Base-by-base conservation (phyloP, 2,329 filamentous ascomycete genomes). In the Moelleriella libera region DNA sequence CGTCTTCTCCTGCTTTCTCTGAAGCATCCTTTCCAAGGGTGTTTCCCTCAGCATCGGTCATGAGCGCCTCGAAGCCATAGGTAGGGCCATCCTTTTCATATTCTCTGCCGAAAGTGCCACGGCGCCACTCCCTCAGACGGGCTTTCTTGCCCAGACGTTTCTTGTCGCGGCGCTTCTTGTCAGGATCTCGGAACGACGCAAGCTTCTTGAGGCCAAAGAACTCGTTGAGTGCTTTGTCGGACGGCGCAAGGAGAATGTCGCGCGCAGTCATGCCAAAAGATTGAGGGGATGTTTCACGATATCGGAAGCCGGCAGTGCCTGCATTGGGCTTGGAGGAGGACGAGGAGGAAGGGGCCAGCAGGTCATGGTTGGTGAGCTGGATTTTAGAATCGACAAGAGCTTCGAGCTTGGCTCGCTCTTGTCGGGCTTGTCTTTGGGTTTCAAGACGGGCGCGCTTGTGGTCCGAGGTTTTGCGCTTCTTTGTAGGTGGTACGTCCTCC, bases 141-240 rank as follows among this genome's bases (percentile, higher is more conserved):
- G 86, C 87, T 70, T 97, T 97, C 77, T 97, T 98, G 53, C 87
- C 85, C 31, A 97, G 74, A 57, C 78, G 76, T 73, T 94, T 95
- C 68, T 82, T 80, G 60, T 98, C 92, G 58, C 83, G 85, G 55
- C 76, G 75, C 74, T 97, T 97, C 75, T 94, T 92, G 57, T 89
- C 85, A 3, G 74, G 71, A 61, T 96, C 89, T 48, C 92, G 78
- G 71, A 92, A 98, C 5, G 85, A 74, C 5, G 90, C 89, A 50
- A 96, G 77, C 69, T 96, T 97, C 75, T 98, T 98, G 58, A 98
- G 70, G 6, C 92, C 90, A 5, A 83, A 90, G 60, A 84, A 98
- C 54, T 89, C 75, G 64, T 98, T 98, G 53, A 98, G 78, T 47
- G 83, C 80, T 44, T 79, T 71, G 67, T 98, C 92, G 43, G 83